phyloP scores from a whole-genome alignment of 306 rosid genomes.

The Canavalia gladiata region DNA sequence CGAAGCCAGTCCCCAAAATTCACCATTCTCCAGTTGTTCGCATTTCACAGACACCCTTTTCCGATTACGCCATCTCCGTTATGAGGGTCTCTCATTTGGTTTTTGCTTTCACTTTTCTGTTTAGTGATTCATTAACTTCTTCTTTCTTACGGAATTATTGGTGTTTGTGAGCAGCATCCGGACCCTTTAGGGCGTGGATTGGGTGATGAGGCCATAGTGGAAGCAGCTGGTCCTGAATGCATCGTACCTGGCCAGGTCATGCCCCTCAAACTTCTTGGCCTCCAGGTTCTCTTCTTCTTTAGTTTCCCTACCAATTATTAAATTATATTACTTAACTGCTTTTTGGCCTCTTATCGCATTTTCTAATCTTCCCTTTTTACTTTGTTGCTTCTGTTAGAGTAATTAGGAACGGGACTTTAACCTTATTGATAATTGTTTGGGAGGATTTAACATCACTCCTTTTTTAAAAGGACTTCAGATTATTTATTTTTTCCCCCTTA shows the following conservation, averaged over 20 bases:
- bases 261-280: conserved; percentile 81
- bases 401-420: not conserved
- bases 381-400: conserved; percentile 12
- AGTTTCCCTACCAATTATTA: not conserved
- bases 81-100: conserved; percentile 64
- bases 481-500: no score
- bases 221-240: conserved; percentile 96
- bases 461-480: not conserved
- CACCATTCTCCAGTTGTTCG: conserved; percentile 84
- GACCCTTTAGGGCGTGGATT: conserved; percentile 85
- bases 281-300: conserved; percentile 65
- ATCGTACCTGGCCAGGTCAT: conserved; percentile 80
- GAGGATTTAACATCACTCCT: conserved; percentile 12
- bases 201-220: conserved; percentile 81
- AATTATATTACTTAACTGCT: not conserved
- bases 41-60: conserved; percentile 66
- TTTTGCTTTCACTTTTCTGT: conserved; percentile 4
- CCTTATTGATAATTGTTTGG: not conserved
- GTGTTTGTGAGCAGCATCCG: conserved; percentile 60
- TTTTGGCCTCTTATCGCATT: not conserved
- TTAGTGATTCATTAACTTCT: not conserved
- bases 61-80: conserved; percentile 70
- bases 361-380: not conserved
- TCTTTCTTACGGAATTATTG: not conserved
- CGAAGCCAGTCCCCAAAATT: conserved; percentile 79